Conservation (phyloP, 345 rosid genomes). For the Pistacia vera region DNA sequence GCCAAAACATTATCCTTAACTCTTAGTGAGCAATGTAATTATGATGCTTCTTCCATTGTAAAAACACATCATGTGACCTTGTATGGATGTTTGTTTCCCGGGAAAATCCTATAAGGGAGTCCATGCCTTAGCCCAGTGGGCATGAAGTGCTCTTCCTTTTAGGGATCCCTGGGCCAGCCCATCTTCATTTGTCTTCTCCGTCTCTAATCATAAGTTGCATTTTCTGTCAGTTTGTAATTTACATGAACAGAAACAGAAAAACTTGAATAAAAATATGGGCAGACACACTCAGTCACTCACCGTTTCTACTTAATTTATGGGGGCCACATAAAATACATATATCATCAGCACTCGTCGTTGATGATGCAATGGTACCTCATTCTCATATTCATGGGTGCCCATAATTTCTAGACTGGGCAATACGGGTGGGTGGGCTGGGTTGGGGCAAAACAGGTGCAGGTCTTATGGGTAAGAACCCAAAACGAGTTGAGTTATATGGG, state of each 20-base stretch:
- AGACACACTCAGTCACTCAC: not conserved
- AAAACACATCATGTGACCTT: not conserved
- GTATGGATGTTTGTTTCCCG: not conserved
- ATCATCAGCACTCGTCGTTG: too few species aligned
- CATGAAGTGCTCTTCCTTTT: too few species aligned
- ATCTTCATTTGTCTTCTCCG: not conserved
- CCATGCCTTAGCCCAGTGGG: not conserved
- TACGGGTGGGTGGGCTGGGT: too few species aligned
- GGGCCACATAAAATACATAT: too few species aligned
- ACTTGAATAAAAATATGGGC: not conserved
- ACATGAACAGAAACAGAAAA: not conserved
- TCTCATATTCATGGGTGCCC: too few species aligned
- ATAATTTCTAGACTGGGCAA: too few species aligned
- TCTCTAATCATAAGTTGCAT: not conserved
- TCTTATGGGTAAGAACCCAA: too few species aligned
- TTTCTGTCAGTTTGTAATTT: not conserved
- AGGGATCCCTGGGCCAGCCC: slow-evolving; percentile 5
- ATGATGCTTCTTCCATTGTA: not conserved
- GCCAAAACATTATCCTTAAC: not conserved
- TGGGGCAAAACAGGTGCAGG: too few species aligned
- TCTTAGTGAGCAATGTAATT: not conserved
- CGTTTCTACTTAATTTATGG: too few species aligned
- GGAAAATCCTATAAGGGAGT: not conserved
- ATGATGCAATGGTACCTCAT: too few species aligned
- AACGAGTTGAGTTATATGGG: too few species aligned